Conservation (phyloP, 768 basidiomycete genomes). For the Suillus luteus region DNA sequence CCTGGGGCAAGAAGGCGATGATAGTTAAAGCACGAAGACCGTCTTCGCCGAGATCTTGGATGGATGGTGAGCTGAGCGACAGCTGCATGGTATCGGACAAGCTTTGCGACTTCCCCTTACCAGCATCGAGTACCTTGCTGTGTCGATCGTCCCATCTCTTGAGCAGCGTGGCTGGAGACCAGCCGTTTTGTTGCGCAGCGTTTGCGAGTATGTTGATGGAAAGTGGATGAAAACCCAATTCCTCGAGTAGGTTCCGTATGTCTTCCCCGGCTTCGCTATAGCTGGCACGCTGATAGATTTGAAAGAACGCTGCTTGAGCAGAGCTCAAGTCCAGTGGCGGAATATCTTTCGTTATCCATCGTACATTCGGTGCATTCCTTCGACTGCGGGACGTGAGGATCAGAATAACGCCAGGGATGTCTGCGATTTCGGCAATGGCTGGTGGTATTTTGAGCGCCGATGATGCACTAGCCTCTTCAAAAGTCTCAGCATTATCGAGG, state of each 20-base stretch:
- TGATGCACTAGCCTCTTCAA: neutral
- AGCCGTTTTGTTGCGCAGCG: slow-evolving; percentile 4
- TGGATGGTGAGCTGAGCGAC: neutral
- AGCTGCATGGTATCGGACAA: neutral
- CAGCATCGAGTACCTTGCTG: neutral
- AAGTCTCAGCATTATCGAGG: slow-evolving; percentile 2
- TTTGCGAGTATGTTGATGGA: slow-evolving; percentile 4
- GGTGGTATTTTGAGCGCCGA: neutral
- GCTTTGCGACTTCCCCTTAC: neutral
- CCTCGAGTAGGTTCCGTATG: neutral
- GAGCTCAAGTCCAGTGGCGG: neutral
- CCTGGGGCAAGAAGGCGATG: neutral
- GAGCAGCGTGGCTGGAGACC: neutral
- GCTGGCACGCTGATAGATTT: neutral
- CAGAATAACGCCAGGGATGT: neutral
- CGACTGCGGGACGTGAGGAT: slow-evolving; percentile 5
- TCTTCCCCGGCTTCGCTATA: neutral
- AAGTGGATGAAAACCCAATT: neutral
- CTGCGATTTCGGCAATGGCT: neutral
- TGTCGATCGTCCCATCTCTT: neutral
- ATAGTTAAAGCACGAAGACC: neutral
- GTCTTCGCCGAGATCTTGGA: neutral
- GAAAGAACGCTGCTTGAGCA: neutral
- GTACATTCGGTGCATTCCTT: neutral
- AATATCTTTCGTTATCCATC: slow-evolving; percentile 1